Evolutionary conservation across 768 basidiomycete species (phyloP).

Genomic region (Paxillus ammoniavirescens): DNA sequence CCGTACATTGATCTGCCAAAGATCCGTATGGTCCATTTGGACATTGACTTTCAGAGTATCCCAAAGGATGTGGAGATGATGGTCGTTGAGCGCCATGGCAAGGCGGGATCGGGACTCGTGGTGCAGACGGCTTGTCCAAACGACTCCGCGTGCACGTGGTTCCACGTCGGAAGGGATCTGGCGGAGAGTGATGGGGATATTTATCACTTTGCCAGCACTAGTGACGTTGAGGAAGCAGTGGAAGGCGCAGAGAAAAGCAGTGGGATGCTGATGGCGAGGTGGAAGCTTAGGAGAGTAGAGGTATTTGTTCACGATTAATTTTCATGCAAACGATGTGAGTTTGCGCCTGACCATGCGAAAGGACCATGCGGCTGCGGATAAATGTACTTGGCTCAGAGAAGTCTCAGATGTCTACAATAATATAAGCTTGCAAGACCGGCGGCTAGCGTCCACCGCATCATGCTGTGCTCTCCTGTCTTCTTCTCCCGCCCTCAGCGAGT

Average conservation of each 20-base stretch:
- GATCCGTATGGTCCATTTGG: conserved; percentile 38
- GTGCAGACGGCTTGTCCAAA: neutral
- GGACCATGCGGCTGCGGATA: no score
- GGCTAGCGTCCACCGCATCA: no score
- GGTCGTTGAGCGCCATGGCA: conserved; percentile 9
- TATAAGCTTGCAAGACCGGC: no score
- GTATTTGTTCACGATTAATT: neutral
- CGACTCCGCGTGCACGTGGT: neutral
- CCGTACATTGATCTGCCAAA: conserved; percentile 29
- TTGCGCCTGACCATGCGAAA: no score
- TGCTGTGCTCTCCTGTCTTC: no score
- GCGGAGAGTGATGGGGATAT: conserved; percentile 1
- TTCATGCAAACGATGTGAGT: neutral
- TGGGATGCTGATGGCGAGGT: neutral
- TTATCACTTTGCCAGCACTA: conserved; percentile 15
- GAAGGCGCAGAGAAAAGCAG: neutral
- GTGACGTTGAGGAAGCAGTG: neutral
- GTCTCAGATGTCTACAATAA: no score
- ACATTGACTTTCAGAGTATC: conserved; percentile 37
- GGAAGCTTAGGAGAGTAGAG: conserved; percentile 10
- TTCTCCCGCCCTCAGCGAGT: no score
- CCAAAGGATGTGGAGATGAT: conserved; percentile 7
- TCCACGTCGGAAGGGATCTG: conserved; percentile 16
- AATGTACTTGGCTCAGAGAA: no score
- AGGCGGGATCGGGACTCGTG: neutral